A percentile compares a stretch with the other conserved stretches of the same genome.
Evolutionary conservation across 768 basidiomycete species (phyloP).

Genomic region (Pleurotus sapidus): DNA sequence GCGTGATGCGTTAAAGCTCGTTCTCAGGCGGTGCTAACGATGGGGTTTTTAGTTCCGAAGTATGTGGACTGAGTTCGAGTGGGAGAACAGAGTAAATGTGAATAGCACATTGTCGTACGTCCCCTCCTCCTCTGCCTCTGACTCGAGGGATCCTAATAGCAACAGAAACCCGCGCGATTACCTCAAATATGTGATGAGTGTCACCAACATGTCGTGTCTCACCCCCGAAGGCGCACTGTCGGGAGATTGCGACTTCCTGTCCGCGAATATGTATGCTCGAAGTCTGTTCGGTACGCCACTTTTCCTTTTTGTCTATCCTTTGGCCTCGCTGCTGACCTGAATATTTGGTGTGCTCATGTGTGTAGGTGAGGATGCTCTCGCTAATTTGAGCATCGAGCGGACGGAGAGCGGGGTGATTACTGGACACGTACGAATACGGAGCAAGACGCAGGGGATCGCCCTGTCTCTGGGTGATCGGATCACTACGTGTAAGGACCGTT

Average conservation of each 20-base stretch:
- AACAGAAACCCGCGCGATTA: conserved; percentile 82
- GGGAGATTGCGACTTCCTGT: conserved; percentile 95
- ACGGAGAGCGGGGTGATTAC: conserved; percentile 78
- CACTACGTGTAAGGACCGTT: conserved; percentile 48
- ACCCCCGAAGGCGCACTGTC: conserved; percentile 94
- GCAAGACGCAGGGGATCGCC: conserved; percentile 97
- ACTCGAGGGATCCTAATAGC: background rate
- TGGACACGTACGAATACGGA: conserved; percentile 94
- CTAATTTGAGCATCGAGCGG: conserved; percentile 91
- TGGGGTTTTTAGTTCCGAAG: conserved; percentile 68
- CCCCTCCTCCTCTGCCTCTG: conserved; percentile 4
- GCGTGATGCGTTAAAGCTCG: conserved; percentile 10
- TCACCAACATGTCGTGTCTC: conserved; percentile 96
- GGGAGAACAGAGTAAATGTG: conserved; percentile 99
- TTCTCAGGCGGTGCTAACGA: no score
- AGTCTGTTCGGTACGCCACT: conserved; percentile 82
- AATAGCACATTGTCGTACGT: conserved; percentile 78
- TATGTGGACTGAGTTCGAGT: conserved; percentile 99
- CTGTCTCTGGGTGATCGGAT: conserved; percentile 91
- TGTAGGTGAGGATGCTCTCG: conserved; percentile 91
- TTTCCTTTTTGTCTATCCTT: background rate
- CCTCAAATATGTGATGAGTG: conserved; percentile 91
- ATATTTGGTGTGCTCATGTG: background rate
- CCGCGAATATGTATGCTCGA: conserved; percentile 94
- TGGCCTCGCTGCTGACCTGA: background rate